Base-by-base conservation (phyloP, 2,329 filamentous ascomycete species). In the Trichoderma citrinoviride region DNA sequence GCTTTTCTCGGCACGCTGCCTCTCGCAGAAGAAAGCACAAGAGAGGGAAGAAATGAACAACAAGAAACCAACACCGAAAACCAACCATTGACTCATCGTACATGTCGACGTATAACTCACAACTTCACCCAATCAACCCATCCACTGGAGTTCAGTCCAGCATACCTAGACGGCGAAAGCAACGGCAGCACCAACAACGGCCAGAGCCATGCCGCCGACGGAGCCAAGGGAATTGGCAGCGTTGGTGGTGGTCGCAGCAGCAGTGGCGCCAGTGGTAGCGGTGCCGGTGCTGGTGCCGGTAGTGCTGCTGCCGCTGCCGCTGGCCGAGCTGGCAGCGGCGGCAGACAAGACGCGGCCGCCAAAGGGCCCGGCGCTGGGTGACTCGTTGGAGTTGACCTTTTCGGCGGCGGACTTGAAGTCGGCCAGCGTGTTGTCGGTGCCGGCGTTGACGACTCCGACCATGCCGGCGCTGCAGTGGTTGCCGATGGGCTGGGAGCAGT, bases 361-460 rank as follows among this genome's bases (percentile, higher is more conserved):
- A 29, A 62, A 65, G 37, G 27, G 19, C 4, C 61, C 61, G 41
- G 40, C 44, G n/a, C 53, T 57, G 29, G 43, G 64, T 23, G 64
- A 53, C 21, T 58, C n/a, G 50, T 47, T 61, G 41, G 40, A 43
- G 56, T 15, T 49, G 29, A 19, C n/a, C 54, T 50, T 57, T 8
- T 12, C 17, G 47, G 65, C 65, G 15, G 65, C 61, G 7, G 46
- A 29, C 53, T 58, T 47, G 61, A 64, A 67, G 8, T 37, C 15
- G 25, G 17, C 65, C 37, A 67, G 33, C 10, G 65, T 67, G 49
- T 62, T 61, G 56, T 50, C 46, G 44, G 19, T 14, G 56, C 46
- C 56, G 49, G 61, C 49, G 65, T 67, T 67, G 61, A 67, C 62
- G n/a, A 44, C 49, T 29, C 62, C 65, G 19, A 65, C 61, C 65